These are phyloP conservation scores for Plasmopara muralis DNA, from an alignment of 352 stramenopile species.

Conservation along the genomic window DNA sequence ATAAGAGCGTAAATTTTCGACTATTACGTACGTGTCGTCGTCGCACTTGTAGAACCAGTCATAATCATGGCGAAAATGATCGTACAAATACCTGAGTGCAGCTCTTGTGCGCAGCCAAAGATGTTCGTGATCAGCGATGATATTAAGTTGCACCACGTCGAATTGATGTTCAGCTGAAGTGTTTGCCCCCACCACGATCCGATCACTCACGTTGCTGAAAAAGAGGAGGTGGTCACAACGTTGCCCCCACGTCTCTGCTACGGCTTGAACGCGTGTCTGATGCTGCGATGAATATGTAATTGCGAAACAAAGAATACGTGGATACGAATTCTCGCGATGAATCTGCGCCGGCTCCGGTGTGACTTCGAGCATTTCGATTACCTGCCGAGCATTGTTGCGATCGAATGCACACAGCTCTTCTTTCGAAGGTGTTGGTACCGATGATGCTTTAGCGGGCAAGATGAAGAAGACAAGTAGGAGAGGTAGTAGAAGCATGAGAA, in stretches of 20 bases:
- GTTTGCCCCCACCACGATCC: slow-evolving; percentile 30
- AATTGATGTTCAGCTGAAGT: slow-evolving; percentile 21
- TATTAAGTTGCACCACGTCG: slow-evolving; percentile 53
- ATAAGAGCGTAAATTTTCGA: slow-evolving; percentile 65
- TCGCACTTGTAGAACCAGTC: slow-evolving; percentile 85
- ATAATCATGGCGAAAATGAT: slow-evolving; percentile 58
- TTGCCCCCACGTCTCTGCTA: slow-evolving; percentile 73
- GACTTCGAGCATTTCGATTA: slow-evolving; percentile 38
- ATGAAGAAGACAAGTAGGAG: not conserved
- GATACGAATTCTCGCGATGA: slow-evolving; percentile 23
- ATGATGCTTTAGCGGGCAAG: not conserved
- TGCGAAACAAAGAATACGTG: slow-evolving; percentile 63
- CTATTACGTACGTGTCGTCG: slow-evolving; percentile 67
- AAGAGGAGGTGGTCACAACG: slow-evolving; percentile 70
- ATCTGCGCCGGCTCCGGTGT: slow-evolving; percentile 18
- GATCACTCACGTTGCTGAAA: slow-evolving; percentile 68
- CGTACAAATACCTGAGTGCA: slow-evolving; percentile 52
- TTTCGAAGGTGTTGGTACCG: slow-evolving; percentile 16
- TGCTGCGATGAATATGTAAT: slow-evolving; percentile 66
- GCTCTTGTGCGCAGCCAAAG: slow-evolving; percentile 69
- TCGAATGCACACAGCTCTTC: slow-evolving; percentile 41
- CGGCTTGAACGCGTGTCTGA: slow-evolving; percentile 41
- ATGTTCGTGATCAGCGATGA: slow-evolving; percentile 62
- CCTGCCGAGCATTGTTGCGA: slow-evolving; percentile 25
- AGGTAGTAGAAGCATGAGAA: not conserved